Evolutionary conservation across 441 rosid genomes (phyloP), one percentile per base, ranked within the genome.

Genomic region (Syzygium syzygioides): DNA sequence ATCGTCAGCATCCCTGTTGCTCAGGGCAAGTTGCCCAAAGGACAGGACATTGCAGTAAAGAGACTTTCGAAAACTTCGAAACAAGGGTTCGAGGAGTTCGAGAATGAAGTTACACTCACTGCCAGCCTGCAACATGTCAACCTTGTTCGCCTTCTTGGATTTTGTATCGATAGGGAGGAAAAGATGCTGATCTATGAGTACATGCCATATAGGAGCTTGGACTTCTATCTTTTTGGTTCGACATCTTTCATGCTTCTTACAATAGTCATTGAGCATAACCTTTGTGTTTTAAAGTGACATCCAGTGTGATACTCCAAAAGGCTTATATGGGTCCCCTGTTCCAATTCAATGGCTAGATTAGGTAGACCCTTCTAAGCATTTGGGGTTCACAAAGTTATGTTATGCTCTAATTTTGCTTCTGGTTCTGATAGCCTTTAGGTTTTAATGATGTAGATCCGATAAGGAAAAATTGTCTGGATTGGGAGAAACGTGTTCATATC

Each of bases 401-500:
- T 13, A 62, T 14, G 37, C 37, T n/a, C 5, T n/a, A n/a, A 34
- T 48, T 54, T 19, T 9, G 15, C 11, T 48, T 71, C 34, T 28
- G 2, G 25, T 50, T n/a, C 19, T 26, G 7, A 57, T 62, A 32
- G 71, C 19, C 3, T 30, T 18, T 26, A 50, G 54, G 66, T 60
- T 88, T 15, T 26, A 25, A 19, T 50, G n/a, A 57, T 89, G 85
- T 86, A 92, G 92, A 91, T 57, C 88, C 90, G 4, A n/a, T 86
- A 3, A 90, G 87, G 62, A 37, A 84, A 19, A n/a, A 7, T 14
- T n/a, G 14, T 3, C 86, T 91, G 50, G 91, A 92, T 60, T 92
- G 94, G 95, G 32, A 15, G 80, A 94, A 88, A 85, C 90, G 92
- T 14, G 90, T 91, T n/a, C 55, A 71, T 17, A 91, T 92, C 86